phyloP scores from a whole-genome alignment of 2,329 filamentous ascomycete genomes.

The Metarhizium album region DNA sequence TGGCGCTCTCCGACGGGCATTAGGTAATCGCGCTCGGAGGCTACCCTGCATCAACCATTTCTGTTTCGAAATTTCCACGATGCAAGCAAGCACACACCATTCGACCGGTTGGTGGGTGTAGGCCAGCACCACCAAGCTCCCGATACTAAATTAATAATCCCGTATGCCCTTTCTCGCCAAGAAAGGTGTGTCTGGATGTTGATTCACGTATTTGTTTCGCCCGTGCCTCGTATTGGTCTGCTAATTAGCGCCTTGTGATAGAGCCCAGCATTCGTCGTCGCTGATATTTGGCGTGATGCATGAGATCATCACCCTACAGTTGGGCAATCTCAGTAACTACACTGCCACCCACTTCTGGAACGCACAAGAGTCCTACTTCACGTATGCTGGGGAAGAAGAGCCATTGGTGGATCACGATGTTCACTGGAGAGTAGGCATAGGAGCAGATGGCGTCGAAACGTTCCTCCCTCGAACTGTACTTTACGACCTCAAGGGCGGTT shows the following conservation, averaged over 20 bases:
- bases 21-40: background rate
- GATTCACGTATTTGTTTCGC: background rate
- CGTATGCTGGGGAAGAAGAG: conserved; percentile 49
- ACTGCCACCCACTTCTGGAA: conserved; percentile 98
- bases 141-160: no score
- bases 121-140: no score
- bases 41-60: background rate
- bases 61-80: background rate
- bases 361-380: conserved; percentile 96
- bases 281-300: conserved; percentile 49
- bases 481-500: conserved; percentile 90
- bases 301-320: conserved; percentile 88
- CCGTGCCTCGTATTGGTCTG: background rate
- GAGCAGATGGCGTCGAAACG: conserved; percentile 76
- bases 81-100: background rate
- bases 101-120: no score
- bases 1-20: background rate
- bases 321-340: conserved; percentile 89
- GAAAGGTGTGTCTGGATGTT: background rate
- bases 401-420: conserved; percentile 44
- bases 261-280: background rate
- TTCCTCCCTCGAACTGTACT: conserved; percentile 86
- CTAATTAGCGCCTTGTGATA: background rate
- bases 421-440: conserved; percentile 77
- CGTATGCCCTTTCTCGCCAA: background rate